Percentiles rank a stretch among this genome's conserved stretches.
Conservation (phyloP, 306 rosid species). For the Vigna unguiculata region DNA sequence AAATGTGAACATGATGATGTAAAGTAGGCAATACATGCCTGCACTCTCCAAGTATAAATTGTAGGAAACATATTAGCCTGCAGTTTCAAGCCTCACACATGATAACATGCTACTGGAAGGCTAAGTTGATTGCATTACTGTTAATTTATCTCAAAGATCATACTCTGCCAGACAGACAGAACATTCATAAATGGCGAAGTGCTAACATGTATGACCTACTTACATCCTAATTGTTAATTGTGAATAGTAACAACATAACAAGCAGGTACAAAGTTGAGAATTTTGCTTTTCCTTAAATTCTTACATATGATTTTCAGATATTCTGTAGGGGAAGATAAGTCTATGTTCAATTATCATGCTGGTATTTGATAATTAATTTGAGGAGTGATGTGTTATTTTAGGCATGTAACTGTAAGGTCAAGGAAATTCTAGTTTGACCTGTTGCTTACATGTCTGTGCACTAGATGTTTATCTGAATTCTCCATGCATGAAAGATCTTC, state of each 20-base stretch:
- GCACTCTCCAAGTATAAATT: background rate
- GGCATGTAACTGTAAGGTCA: conserved; percentile 14
- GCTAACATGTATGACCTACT: background rate
- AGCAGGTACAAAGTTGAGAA: background rate
- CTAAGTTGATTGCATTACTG: conserved; percentile 9
- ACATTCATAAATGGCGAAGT: conserved; percentile 17
- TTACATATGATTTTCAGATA: background rate
- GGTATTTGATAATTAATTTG: conserved; percentile 31
- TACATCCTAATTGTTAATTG: conserved; percentile 17
- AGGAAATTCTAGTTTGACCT: conserved; percentile 25
- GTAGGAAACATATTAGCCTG: background rate
- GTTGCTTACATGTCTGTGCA: conserved; percentile 27
- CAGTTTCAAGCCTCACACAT: conserved; percentile 22
- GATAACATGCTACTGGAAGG: background rate
- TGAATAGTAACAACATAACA: background rate
- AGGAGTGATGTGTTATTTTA: background rate
- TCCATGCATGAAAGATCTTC: conserved; percentile 15
- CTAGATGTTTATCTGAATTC: conserved; percentile 25
- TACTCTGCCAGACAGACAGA: background rate
- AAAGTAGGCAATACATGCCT: too few relatives aligned
- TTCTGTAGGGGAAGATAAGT: conserved; percentile 25
- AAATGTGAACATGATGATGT: background rate
- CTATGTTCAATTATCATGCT: conserved; percentile 24
- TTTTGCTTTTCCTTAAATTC: background rate
- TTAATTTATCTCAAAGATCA: conserved; percentile 1